Percentiles rank a stretch among this genome's conserved stretches.
Conservation (phyloP, 139 green algal species). For the Ettlia oleoabundans region DNA sequence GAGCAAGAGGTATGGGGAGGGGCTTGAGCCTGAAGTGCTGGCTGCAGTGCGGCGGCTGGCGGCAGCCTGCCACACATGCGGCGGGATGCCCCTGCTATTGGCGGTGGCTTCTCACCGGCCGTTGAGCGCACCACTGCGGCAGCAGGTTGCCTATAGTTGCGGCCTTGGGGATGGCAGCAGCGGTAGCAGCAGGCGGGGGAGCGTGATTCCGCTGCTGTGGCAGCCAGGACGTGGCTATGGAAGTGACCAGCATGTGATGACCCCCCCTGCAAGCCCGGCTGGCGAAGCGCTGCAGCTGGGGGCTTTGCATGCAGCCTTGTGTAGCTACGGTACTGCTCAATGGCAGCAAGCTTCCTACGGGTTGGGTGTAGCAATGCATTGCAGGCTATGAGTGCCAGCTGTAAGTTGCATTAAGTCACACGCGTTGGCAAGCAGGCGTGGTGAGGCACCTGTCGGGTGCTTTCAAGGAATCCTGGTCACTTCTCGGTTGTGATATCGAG, state of each 20-base stretch:
- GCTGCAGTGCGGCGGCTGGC: conserved; percentile 7
- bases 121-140: neutral
- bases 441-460: neutral
- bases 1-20: neutral
- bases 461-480: too few species aligned
- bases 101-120: neutral
- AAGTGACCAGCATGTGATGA: too few species aligned
- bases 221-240: neutral
- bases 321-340: neutral
- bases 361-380: neutral
- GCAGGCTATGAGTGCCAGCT: neutral
- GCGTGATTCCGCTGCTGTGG: neutral
- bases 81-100: conserved; percentile 10
- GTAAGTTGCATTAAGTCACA: too few species aligned
- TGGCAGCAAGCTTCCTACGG: too few species aligned
- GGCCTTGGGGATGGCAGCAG: neutral
- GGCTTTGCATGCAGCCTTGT: neutral
- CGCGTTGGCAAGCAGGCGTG: neutral
- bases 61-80: neutral
- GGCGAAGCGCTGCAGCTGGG: neutral
- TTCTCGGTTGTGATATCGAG: too few species aligned
- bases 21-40: neutral
- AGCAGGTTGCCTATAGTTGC: neutral
- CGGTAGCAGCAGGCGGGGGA: neutral
- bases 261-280: too few species aligned